These are phyloP conservation scores for Paecilomyces dactylethromorphus DNA, from an alignment of 2,329 filamentous ascomycete species.

Conservation along the genomic window DNA sequence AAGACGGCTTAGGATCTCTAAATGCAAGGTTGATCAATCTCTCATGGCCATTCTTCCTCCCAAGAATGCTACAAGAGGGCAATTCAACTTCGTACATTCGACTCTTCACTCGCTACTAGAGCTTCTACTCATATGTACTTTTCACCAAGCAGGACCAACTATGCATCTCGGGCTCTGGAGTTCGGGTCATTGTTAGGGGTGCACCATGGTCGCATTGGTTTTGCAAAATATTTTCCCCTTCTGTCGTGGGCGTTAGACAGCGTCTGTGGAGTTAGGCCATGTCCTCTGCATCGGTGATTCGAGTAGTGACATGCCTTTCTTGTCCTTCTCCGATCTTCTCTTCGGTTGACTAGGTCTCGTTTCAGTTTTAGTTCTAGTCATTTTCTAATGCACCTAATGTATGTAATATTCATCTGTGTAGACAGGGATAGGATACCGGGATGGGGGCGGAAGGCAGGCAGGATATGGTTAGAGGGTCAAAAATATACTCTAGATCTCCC, in stretches of 20 bases:
- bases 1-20: conserved; percentile 17
- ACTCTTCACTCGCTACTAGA: background rate
- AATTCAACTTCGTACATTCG: background rate
- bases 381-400: conserved; percentile 1
- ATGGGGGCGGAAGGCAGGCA: background rate
- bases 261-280: background rate
- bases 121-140: background rate
- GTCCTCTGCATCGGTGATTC: background rate
- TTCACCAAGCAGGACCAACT: background rate
- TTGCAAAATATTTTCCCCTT: background rate
- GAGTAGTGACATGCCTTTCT: background rate
- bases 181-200: background rate
- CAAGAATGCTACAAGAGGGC: background rate
- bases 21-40: background rate
- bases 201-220: background rate
- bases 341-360: background rate
- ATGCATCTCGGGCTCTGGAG: background rate
- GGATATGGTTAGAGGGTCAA: background rate
- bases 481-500: background rate
- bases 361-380: background rate
- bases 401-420: background rate
- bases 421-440: background rate
- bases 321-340: background rate
- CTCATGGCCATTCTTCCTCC: background rate
- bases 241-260: background rate